A percentile compares a stretch with the other conserved stretches of the same genome.
Conservation (phyloP, 2,329 filamentous ascomycete species). For the Diaporthe ampelina region DNA sequence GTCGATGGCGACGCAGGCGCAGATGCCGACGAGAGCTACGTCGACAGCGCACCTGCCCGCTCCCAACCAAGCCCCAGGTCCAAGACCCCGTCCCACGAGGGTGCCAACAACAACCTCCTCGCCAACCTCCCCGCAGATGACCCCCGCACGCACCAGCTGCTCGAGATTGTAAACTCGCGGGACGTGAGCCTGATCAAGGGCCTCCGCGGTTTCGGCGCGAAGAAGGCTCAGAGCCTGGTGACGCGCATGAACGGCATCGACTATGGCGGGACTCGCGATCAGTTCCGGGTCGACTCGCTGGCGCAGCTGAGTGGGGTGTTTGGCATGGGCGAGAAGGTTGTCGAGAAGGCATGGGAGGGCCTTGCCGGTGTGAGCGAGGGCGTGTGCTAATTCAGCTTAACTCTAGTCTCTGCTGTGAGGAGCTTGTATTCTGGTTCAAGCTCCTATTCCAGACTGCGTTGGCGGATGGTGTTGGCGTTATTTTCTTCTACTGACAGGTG, state of each 20-base stretch:
- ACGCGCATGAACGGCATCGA: conserved; percentile 65
- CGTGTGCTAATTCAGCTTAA: background rate
- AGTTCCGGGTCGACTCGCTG: conserved; percentile 59
- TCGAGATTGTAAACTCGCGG: conserved; percentile 81
- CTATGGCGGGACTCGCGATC: conserved; percentile 50
- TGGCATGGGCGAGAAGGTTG: conserved; percentile 68
- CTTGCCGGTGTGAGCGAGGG: conserved; percentile 45
- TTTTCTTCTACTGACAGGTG: background rate
- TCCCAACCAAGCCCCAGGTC: conserved; percentile 31
- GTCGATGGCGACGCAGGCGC: conserved; percentile 58
- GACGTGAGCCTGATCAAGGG: conserved; percentile 75
- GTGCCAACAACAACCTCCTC: conserved; percentile 45
- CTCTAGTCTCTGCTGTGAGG: background rate
- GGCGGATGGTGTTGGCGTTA: background rate
- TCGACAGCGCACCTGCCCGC: conserved; percentile 44
- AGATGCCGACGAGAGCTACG: conserved; percentile 55
- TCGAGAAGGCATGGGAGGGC: conserved; percentile 70
- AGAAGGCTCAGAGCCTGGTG: conserved; percentile 75
- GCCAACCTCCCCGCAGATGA: conserved; percentile 49
- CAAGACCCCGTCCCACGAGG: conserved; percentile 31
- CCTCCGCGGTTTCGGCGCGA: conserved; percentile 79
- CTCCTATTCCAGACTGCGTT: background rate
- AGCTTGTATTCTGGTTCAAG: background rate
- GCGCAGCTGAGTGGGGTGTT: conserved; percentile 67
- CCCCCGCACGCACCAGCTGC: conserved; percentile 72